These are phyloP conservation scores for Aspergillus fijiensis DNA, from an alignment of 2,329 filamentous ascomycete genomes.

Conservation along the genomic window DNA sequence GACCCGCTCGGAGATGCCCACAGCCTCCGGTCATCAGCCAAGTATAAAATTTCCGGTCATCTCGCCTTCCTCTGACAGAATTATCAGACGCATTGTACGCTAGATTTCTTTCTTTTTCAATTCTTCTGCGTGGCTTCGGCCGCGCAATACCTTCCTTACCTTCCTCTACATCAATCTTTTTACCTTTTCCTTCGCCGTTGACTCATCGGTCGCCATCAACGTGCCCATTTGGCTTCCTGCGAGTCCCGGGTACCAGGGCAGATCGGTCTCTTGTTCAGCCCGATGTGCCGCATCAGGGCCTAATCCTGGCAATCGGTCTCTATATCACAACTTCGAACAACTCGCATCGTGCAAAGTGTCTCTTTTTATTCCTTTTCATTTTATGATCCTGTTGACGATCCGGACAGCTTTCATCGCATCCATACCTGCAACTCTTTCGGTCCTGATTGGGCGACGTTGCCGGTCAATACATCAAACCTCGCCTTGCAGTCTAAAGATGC, in stretches of 20 bases:
- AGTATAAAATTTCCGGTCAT: no score
- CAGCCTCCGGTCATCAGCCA: no score
- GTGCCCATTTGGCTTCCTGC: conserved; percentile 1
- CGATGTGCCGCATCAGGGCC: not conserved
- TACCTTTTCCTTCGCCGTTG: not conserved
- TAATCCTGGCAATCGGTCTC: conserved; percentile 2
- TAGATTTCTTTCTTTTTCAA: no score
- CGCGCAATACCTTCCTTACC: no score
- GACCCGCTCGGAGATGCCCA: no score
- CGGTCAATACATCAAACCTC: not conserved
- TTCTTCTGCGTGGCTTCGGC: no score
- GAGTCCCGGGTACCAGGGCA: conserved; percentile 2
- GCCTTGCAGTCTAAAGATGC: not conserved
- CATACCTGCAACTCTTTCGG: not conserved
- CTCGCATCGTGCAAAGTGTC: conserved; percentile 1
- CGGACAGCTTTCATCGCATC: conserved; percentile 1
- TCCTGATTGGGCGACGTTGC: not conserved
- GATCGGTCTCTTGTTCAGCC: not conserved
- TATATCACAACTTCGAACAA: conserved; percentile 4
- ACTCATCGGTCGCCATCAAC: not conserved
- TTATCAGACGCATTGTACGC: no score
- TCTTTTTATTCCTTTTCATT: conserved; percentile 1
- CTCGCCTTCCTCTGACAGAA: no score
- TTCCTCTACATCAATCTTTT: not conserved
- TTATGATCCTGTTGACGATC: not conserved